These are phyloP conservation scores for Blastomyces emzantsi DNA, from an alignment of 2,329 filamentous ascomycete species.

Conservation along the genomic window DNA sequence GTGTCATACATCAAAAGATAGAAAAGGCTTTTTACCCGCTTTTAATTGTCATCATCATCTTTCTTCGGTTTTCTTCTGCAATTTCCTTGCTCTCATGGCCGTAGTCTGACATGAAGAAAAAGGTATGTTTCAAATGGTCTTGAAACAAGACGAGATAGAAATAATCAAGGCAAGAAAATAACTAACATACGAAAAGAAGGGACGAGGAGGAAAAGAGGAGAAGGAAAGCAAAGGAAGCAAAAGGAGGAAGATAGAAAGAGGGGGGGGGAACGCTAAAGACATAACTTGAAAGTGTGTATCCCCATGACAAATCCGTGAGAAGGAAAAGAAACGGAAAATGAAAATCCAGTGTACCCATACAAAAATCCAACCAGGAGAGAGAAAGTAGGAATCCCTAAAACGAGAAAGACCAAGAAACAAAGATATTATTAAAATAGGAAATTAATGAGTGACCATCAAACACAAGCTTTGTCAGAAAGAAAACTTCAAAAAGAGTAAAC, in stretches of 20 bases:
- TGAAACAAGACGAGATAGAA: neutral
- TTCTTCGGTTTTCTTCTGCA: neutral
- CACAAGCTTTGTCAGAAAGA: neutral
- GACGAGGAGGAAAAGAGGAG: neutral
- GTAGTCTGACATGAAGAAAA: neutral
- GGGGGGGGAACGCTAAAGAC: neutral
- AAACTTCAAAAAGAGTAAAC: neutral
- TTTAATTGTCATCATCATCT: neutral
- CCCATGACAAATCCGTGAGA: conserved; percentile 3
- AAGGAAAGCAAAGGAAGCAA: neutral
- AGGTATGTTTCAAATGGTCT: neutral
- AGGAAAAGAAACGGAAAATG: neutral
- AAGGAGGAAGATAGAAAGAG: neutral
- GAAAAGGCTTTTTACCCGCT: neutral
- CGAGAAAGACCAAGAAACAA: neutral
- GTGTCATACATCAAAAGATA: neutral
- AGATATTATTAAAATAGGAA: neutral
- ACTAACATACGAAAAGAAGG: neutral
- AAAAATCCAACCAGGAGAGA: neutral
- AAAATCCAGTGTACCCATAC: neutral
- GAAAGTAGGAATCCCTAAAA: neutral
- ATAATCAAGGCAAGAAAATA: neutral
- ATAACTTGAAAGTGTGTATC: neutral
- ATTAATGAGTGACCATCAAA: conserved; percentile 4
- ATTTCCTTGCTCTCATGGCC: neutral